phyloP scores from a whole-genome alignment of 768 basidiomycete genomes.

The Roridomyces roridus region DNA sequence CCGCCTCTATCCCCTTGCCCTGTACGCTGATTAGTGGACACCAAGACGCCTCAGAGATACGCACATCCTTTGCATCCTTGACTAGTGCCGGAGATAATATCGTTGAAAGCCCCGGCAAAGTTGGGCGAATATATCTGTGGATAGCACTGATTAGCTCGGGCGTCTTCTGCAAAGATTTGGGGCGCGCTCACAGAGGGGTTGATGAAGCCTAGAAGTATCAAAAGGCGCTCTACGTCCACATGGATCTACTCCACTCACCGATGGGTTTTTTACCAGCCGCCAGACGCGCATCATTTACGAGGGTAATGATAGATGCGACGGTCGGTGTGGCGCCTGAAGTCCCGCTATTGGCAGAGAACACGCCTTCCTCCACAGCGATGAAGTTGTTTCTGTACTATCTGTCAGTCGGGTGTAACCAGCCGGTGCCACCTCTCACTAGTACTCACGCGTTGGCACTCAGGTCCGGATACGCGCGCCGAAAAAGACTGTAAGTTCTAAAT shows the following conservation, averaged over 20 bases:
- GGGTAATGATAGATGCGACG: conserved; percentile 42
- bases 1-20: conserved; percentile 40
- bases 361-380: conserved; percentile 32
- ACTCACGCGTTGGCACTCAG: conserved; percentile 44
- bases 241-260: conserved; percentile 33
- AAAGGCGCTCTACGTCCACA: not conserved
- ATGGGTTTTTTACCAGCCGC: conserved; percentile 41
- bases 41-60: conserved; percentile 1
- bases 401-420: not conserved
- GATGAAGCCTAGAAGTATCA: conserved; percentile 40
- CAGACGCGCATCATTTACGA: conserved; percentile 46
- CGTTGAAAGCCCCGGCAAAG: conserved; percentile 45
- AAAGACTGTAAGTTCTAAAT: not conserved
- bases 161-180: no score
- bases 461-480: conserved; percentile 41
- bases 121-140: conserved; percentile 34
- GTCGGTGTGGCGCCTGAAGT: conserved; percentile 41
- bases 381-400: conserved; percentile 12
- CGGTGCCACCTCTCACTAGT: conserved; percentile 7
- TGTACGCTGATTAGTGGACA: conserved; percentile 15
- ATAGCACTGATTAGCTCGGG: not conserved
- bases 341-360: conserved; percentile 32
- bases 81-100: conserved; percentile 49
- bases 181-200: conserved; percentile 44
- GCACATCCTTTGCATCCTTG: conserved; percentile 51